Conservation (phyloP, 768 basidiomycete genomes). For the Podaxis sp. region DNA sequence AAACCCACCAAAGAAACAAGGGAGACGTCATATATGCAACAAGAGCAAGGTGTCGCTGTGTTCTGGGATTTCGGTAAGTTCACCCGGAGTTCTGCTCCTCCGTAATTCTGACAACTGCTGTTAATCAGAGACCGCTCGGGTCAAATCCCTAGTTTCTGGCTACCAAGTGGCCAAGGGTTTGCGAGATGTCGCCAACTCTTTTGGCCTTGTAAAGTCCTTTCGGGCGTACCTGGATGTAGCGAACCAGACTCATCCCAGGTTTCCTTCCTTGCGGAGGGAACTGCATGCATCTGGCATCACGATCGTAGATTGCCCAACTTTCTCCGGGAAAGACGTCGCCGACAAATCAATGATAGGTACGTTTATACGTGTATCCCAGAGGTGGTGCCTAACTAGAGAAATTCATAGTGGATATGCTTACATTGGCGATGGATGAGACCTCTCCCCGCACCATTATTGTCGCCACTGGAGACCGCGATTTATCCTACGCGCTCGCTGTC, state of each 20-base stretch:
- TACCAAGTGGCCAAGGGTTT: constrained; percentile 44
- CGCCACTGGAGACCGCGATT: constrained; percentile 67
- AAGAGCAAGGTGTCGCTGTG: constrained; percentile 29
- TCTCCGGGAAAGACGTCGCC: constrained; percentile 38
- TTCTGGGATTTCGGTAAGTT: constrained; percentile 45
- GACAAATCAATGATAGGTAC: constrained; percentile 52
- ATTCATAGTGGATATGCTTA: constrained; percentile 26
- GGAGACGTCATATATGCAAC: background rate
- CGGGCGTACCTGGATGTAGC: constrained; percentile 54
- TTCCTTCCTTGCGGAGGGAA: constrained; percentile 33
- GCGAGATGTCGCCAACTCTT: constrained; percentile 40
- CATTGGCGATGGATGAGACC: constrained; percentile 48
- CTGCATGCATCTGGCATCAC: constrained; percentile 50
- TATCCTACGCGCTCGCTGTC: constrained; percentile 59
- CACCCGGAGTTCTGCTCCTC: background rate
- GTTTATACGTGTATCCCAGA: background rate
- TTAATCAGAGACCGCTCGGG: constrained; percentile 36
- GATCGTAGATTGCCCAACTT: constrained; percentile 37
- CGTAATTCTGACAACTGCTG: background rate
- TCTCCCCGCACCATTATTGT: constrained; percentile 50
- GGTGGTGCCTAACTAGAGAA: constrained; percentile 4
- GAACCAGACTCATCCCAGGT: constrained; percentile 17
- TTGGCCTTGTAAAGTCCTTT: constrained; percentile 48
- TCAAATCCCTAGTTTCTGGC: constrained; percentile 35
- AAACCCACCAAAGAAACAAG: background rate